These are phyloP conservation scores for Curvularia sp. DNA, from an alignment of 2,329 filamentous ascomycete species.

Conservation along the genomic window DNA sequence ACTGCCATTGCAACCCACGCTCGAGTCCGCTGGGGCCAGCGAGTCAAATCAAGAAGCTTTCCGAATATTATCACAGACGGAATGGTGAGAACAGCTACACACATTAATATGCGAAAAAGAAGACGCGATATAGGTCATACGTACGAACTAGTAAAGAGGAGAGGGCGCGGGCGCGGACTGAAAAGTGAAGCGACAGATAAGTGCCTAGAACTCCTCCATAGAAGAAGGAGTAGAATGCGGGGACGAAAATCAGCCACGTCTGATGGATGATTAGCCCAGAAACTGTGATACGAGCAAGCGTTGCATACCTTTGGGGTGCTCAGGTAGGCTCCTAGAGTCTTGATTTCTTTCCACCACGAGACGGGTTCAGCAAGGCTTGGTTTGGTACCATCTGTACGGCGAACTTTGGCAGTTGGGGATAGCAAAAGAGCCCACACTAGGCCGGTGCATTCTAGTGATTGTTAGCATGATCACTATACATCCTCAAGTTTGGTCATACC, in stretches of 20 bases:
- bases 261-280: slow-evolving; percentile 1
- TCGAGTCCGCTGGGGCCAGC: slow-evolving; percentile 11
- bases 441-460: slow-evolving; percentile 13
- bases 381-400: slow-evolving; percentile 11
- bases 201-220: slow-evolving; percentile 21
- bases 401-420: slow-evolving; percentile 9
- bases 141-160: slow-evolving; percentile 18
- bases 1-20: slow-evolving; percentile 15
- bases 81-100: slow-evolving; percentile 10
- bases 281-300: neutral
- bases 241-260: slow-evolving; percentile 16
- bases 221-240: slow-evolving; percentile 20
- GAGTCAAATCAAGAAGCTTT: slow-evolving; percentile 12
- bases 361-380: slow-evolving; percentile 3
- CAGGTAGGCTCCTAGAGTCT: slow-evolving; percentile 7
- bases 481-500: slow-evolving; percentile 1
- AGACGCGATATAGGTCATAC: neutral
- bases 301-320: neutral
- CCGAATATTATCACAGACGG: slow-evolving; percentile 17
- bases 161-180: slow-evolving; percentile 18
- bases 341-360: slow-evolving; percentile 14
- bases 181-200: slow-evolving; percentile 21
- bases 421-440: slow-evolving; percentile 15
- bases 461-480: neutral
- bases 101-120: neutral